These are phyloP conservation scores for Ophiocordyceps polyrhachis-furcata DNA, from an alignment of 2,329 filamentous ascomycete genomes.

Conservation along the genomic window DNA sequence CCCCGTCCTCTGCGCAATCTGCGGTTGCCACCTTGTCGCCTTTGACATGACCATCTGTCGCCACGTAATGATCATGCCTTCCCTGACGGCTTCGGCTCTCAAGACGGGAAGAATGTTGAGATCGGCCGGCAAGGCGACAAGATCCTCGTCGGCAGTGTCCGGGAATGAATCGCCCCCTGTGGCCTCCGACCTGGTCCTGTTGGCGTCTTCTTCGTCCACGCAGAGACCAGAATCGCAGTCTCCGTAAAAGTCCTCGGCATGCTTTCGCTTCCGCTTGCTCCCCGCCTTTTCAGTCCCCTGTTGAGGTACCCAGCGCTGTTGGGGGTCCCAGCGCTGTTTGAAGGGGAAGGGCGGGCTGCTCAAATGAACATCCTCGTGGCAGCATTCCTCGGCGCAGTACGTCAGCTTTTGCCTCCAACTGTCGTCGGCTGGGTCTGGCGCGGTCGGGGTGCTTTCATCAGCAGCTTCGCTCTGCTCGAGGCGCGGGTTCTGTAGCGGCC, in stretches of 20 bases:
- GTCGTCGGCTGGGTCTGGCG: slow-evolving; percentile 26
- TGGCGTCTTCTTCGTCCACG: slow-evolving; percentile 12
- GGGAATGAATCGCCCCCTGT: neutral
- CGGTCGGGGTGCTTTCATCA: slow-evolving; percentile 3
- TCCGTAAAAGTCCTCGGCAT: slow-evolving; percentile 14
- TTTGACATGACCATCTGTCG: slow-evolving; percentile 42
- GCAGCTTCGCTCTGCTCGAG: slow-evolving; percentile 7
- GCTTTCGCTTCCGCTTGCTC: slow-evolving; percentile 29
- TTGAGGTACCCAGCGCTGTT: slow-evolving; percentile 73
- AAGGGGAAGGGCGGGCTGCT: slow-evolving; percentile 78
- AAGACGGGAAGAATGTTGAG: slow-evolving; percentile 32
- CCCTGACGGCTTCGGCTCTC: slow-evolving; percentile 23
- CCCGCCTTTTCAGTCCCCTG: slow-evolving; percentile 28
- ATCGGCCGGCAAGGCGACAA: slow-evolving; percentile 43
- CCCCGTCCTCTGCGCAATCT: slow-evolving; percentile 45
- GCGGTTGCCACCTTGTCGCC: slow-evolving; percentile 47
- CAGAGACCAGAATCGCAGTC: slow-evolving; percentile 11
- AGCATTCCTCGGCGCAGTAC: slow-evolving; percentile 70
- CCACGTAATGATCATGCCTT: slow-evolving; percentile 51
- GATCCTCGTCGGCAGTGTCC: slow-evolving; percentile 20
- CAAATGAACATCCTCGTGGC: slow-evolving; percentile 46
- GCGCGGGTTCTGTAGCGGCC: slow-evolving; percentile 19
- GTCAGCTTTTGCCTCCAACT: slow-evolving; percentile 58
- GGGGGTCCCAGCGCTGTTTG: slow-evolving; percentile 63
- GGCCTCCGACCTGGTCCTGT: neutral